These are phyloP conservation scores for Metarhizium brunneum DNA, from an alignment of 2,329 filamentous ascomycete species.

Conservation along the genomic window DNA sequence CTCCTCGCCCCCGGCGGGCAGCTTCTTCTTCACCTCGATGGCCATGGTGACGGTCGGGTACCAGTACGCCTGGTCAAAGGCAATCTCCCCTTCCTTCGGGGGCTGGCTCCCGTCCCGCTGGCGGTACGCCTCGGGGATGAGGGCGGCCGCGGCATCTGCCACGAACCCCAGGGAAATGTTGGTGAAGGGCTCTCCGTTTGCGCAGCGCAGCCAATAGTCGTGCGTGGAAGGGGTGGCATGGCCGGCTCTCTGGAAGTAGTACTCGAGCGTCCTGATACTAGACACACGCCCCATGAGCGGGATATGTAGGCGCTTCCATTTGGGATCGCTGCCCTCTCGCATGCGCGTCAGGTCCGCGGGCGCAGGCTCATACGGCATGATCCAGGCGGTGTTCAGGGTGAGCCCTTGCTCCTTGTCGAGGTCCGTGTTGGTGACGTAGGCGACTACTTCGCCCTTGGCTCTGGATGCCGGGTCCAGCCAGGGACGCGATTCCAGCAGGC, in stretches of 20 bases:
- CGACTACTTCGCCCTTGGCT: constrained; percentile 22
- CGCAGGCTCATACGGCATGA: constrained; percentile 9
- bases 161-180: constrained; percentile 56
- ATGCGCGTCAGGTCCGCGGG: constrained; percentile 18
- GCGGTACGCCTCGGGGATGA: constrained; percentile 47
- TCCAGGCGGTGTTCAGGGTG: constrained; percentile 18
- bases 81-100: constrained; percentile 10
- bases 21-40: constrained; percentile 64
- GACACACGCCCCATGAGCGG: constrained; percentile 16
- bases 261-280: constrained; percentile 18
- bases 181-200: constrained; percentile 52
- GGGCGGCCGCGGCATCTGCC: constrained; percentile 55
- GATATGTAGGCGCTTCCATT: constrained; percentile 17
- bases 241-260: constrained; percentile 16
- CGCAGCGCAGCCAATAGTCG: constrained; percentile 51
- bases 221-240: constrained; percentile 8
- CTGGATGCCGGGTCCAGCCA: constrained; percentile 16
- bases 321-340: constrained; percentile 13
- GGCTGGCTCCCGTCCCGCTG: constrained; percentile 15
- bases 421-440: constrained; percentile 30
- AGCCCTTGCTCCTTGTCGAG: constrained; percentile 22
- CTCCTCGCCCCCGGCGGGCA: constrained; percentile 59
- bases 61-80: constrained; percentile 43
- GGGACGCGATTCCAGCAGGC: constrained; percentile 20
- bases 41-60: constrained; percentile 70